Evolutionary conservation across 495 filamentous ascomycete genomes (phyloP).

Genomic region (Letharia lupina): DNA sequence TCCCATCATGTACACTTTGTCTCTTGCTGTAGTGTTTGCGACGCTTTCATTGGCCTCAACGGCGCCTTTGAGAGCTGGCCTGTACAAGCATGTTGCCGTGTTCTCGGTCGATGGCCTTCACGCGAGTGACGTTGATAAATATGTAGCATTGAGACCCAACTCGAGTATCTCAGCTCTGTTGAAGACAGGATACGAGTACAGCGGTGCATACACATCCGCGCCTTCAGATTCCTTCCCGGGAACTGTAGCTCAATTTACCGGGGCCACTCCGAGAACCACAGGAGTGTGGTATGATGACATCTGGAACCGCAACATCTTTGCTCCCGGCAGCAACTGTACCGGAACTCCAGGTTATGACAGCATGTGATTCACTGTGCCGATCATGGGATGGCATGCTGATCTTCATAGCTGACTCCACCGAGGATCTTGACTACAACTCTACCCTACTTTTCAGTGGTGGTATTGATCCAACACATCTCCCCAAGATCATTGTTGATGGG

Average conservation of each 20-base stretch:
- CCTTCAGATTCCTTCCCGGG: slow-evolving; percentile 35
- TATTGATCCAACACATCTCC: slow-evolving; percentile 31
- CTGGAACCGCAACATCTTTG: slow-evolving; percentile 26
- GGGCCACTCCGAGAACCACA: slow-evolving; percentile 30
- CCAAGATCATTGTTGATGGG: slow-evolving; percentile 26
- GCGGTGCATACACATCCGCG: slow-evolving; percentile 26
- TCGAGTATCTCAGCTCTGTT: slow-evolving; percentile 28
- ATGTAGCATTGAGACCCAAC: slow-evolving; percentile 24
- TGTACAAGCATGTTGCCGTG: slow-evolving; percentile 28
- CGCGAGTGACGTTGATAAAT: slow-evolving; percentile 27
- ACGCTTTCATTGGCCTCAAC: neutral
- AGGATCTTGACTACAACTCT: slow-evolving; percentile 27
- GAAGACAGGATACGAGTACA: slow-evolving; percentile 29
- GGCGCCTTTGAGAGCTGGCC: neutral
- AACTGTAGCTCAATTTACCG: slow-evolving; percentile 26
- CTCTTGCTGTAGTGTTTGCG: neutral
- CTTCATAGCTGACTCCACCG: slow-evolving; percentile 26
- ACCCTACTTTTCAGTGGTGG: slow-evolving; percentile 31
- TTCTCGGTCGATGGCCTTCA: slow-evolving; percentile 30
- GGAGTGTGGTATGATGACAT: slow-evolving; percentile 35
- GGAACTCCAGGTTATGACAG: slow-evolving; percentile 30
- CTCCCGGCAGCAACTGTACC: slow-evolving; percentile 24
- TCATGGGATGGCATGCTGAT: neutral
- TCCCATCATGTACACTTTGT: neutral
- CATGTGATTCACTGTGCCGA: slow-evolving; percentile 3